Evolutionary conservation across 306 rosid species (phyloP), one percentile per base, ranked within the genome.

Genomic region (Bauhinia variegata): DNA sequence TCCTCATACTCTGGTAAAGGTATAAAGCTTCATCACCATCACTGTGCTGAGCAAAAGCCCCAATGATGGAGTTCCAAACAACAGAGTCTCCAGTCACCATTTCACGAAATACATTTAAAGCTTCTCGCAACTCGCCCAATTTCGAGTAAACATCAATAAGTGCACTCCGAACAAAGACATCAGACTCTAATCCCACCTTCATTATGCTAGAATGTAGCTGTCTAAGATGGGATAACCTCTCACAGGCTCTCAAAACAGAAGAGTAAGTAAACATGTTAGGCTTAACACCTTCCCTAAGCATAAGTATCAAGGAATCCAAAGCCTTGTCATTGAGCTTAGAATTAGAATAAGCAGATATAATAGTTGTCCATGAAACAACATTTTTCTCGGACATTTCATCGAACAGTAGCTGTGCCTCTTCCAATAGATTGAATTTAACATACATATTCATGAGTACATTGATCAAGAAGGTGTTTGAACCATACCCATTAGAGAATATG

Each of bases 191-290:
- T 15, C 96, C 98, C 11, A 39, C 87, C 80, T 83, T 89, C 7
- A 73, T 16, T 47, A 86, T 82, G 31, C 83, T 30, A 60, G 73
- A 84, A 84, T 89, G 96, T 6, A 89, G 80, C 86, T 92, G 92
- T 30, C 66, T 75, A 12, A 92, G 74, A 78, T 65, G 71, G 74
- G 47, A 69, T 39, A 84, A 47, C 62, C 81, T 68, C 6, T 87
- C 77, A 39, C 98, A 89, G 1, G 96, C 83, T 72, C 92, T 92
- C 70, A 92, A 68, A 76, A 89, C 83, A 5, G 96, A 89, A 11
- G 96, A 92, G 77, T 71, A 92, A 30, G 96, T 87, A 58, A 73
- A 92, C 91, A 85, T 87, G 48, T 92, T 89, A 60, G 98, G 98
- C 82, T 42, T 55, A 42, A 82, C 88, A n/a, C 89, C 93, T 34